A percentile compares a stretch with the other conserved stretches of the same genome.
Conservation (phyloP, 2,329 filamentous ascomycete genomes). For the Paraphaeosphaeria minitans region DNA sequence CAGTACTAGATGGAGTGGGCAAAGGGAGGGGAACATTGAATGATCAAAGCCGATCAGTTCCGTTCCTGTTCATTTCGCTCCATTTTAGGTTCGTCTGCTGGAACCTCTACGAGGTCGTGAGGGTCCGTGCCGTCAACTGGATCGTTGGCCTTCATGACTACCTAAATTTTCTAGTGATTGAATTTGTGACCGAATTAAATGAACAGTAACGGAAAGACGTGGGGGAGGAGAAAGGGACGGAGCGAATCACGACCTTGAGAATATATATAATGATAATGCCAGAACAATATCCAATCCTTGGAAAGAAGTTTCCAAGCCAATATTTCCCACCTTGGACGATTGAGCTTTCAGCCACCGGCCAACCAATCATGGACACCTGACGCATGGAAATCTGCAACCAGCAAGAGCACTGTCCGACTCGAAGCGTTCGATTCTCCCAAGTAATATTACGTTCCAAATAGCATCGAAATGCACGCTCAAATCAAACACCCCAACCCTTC, state of each 20-base stretch:
- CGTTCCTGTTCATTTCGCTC: no score
- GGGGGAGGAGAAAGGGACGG: background rate
- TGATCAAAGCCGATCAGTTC: no score
- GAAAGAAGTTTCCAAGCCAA: background rate
- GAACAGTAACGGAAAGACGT: no score
- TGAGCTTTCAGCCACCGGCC: background rate
- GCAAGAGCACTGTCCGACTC: background rate
- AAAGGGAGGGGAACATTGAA: no score
- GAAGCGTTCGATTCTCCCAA: background rate
- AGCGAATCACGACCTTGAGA: background rate
- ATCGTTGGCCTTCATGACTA: no score
- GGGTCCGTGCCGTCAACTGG: no score
- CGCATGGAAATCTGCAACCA: background rate
- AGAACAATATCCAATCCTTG: background rate
- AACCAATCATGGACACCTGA: background rate
- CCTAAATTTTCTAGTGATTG: no score
- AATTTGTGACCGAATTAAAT: no score
- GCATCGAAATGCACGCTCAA: no score
- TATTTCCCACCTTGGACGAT: background rate
- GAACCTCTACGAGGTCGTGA: no score
- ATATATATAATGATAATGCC: background rate
- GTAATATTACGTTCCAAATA: background rate
- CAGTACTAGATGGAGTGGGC: constrained; percentile 36
- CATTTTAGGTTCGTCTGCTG: no score
- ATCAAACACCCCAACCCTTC: background rate